Conservation (phyloP, 225 moss, liverwort and hornwort genomes). For the Neckera pumila region DNA sequence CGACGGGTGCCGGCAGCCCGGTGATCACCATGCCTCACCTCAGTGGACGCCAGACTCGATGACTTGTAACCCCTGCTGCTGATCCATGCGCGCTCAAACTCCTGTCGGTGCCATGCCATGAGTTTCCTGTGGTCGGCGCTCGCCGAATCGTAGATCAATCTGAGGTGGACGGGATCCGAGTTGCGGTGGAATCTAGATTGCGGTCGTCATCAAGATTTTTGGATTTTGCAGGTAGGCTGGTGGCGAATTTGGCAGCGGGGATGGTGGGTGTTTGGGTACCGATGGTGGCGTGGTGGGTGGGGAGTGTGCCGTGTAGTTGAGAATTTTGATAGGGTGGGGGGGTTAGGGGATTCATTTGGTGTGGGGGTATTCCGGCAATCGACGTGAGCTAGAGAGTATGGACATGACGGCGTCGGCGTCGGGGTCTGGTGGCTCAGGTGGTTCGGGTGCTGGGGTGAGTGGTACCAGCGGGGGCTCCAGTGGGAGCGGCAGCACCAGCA, state of each 20-base stretch:
- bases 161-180: not conserved
- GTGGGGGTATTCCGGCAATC: not conserved
- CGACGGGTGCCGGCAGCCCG: not conserved
- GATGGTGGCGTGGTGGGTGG: not conserved
- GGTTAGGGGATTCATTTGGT: not conserved
- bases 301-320: not conserved
- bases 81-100: not conserved
- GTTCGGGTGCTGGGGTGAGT: not conserved
- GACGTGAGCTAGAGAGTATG: not conserved
- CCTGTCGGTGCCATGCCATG: not conserved
- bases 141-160: not conserved
- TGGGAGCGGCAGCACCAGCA: conserved; percentile 17
- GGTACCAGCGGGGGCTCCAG: not conserved
- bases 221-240: not conserved
- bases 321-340: not conserved
- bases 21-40: not conserved
- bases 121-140: conserved; percentile 3
- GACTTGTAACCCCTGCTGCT: not conserved
- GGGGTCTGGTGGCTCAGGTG: not conserved
- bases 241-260: not conserved
- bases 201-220: not conserved
- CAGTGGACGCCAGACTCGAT: not conserved
- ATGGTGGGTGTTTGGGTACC: not conserved
- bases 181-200: not conserved
- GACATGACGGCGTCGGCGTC: conserved; percentile 31